Percentiles rank a stretch among this genome's conserved stretches.
Evolutionary conservation across 805 yeast genomes (phyloP).

Genomic region (Lipomyces spencermartinsiae): DNA sequence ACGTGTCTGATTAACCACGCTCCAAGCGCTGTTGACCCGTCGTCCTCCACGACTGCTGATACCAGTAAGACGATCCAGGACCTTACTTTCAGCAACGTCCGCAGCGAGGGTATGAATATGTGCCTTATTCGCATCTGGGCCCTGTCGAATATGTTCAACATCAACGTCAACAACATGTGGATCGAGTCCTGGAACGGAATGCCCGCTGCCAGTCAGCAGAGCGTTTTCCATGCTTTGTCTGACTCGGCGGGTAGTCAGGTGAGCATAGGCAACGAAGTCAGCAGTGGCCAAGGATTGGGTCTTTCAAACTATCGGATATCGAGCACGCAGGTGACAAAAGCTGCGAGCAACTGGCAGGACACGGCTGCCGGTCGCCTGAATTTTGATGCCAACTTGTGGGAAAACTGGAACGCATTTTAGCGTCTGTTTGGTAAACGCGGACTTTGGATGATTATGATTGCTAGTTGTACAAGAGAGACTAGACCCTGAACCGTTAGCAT

Average conservation of each 20-base stretch:
- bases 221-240: neutral
- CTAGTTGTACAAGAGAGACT: too few species aligned
- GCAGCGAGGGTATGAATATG: constrained; percentile 11
- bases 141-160: neutral
- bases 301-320: neutral
- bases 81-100: neutral
- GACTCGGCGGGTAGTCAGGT: neutral
- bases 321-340: neutral
- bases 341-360: neutral
- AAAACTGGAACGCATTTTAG: neutral
- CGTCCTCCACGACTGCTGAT: neutral
- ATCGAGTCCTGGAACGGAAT: constrained; percentile 7
- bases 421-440: too few species aligned
- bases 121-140: constrained; percentile 1
- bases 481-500: too few species aligned
- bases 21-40: neutral
- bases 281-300: neutral
- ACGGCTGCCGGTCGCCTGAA: neutral
- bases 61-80: neutral
- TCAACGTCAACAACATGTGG: neutral
- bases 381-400: neutral
- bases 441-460: too few species aligned
- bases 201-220: neutral
- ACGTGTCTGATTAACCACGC: neutral
- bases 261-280: neutral